phyloP scores from a whole-genome alignment of 108 stramenopile species.

The Nannochloropsis oceanica region DNA sequence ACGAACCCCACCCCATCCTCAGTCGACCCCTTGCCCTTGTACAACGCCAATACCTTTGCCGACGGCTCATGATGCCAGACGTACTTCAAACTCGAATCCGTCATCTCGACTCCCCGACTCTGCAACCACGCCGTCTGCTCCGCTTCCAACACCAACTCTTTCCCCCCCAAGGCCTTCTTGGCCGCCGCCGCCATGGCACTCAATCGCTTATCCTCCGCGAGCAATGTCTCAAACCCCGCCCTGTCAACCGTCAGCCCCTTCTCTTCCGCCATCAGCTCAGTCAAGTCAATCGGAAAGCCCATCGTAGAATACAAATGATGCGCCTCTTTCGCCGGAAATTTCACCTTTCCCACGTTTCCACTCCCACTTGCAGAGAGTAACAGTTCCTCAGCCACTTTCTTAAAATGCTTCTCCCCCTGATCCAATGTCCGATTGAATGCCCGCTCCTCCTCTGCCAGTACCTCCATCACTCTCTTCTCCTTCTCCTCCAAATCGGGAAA shows the following conservation, averaged over 20 bases:
- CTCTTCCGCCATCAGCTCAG: constrained; percentile 97
- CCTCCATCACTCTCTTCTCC: constrained; percentile 58
- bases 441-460: constrained; percentile 85
- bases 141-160: constrained; percentile 86
- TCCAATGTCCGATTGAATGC: constrained; percentile 86
- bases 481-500: constrained; percentile 69
- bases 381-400: constrained; percentile 56
- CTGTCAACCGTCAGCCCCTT: constrained; percentile 72
- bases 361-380: constrained; percentile 28
- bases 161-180: constrained; percentile 58
- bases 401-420: constrained; percentile 81
- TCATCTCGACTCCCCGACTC: constrained; percentile 48
- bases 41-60: constrained; percentile 66
- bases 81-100: constrained; percentile 74
- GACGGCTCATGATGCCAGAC: constrained; percentile 56
- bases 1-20: constrained; percentile 72
- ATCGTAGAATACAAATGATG: constrained; percentile 86
- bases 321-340: constrained; percentile 78
- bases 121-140: constrained; percentile 86
- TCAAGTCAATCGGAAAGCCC: constrained; percentile 97
- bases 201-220: constrained; percentile 68
- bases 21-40: constrained; percentile 53
- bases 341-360: constrained; percentile 2
- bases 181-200: constrained; percentile 24
- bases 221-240: constrained; percentile 68